Base-by-base conservation (phyloP, 73 alveolate species). In the Paramecium caudatum region DNA sequence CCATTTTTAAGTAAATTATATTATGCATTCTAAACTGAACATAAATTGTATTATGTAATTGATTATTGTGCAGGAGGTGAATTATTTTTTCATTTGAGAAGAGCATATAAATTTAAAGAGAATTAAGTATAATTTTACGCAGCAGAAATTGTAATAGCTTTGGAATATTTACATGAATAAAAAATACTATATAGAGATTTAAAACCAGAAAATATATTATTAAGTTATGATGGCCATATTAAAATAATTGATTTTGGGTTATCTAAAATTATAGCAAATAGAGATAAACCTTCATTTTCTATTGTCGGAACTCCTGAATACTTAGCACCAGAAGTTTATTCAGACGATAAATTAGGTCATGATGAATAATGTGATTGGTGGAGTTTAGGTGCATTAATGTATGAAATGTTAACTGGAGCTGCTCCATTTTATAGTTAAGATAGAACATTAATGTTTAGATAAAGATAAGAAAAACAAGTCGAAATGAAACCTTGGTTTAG, bases 191-290 rank as follows among this genome's bases (percentile, higher is more conserved):
- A 97, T 81, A 62, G 99, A 62, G 99, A 98, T 87, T 80, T 98
- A 43, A 98, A 98, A 78, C 99, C 99, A n/a, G 99, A 98, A 90
- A 98, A 98, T 96, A 97, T 98, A 6, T 94, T 98, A 25, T 80
- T 98, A 10, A 99, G 97, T 70, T 48, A 49, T 21, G 98, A 97
- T 39, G 99, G 99, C 6, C 99, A 98, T 91, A 90, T 96, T 34
- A 98, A 97, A 94, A 55, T 98, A 39, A 97, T 99, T 2, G 99
- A 98, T 91, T 98, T 98, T 92, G 99, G 99, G 27, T 92, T 98
- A 50, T 90, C 98, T n/a, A 98, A 98, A 92, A 70, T 86, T 17
- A 61, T 70, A 2, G 55, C 39, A 33, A 81, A 63, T 62, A 10
- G 88, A 63, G 90, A 86, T 23, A 30, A 41, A 21, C 30, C 37